These are phyloP conservation scores for Kalmusia sp. DNA, from an alignment of 2,329 filamentous ascomycete species.

Conservation along the genomic window DNA sequence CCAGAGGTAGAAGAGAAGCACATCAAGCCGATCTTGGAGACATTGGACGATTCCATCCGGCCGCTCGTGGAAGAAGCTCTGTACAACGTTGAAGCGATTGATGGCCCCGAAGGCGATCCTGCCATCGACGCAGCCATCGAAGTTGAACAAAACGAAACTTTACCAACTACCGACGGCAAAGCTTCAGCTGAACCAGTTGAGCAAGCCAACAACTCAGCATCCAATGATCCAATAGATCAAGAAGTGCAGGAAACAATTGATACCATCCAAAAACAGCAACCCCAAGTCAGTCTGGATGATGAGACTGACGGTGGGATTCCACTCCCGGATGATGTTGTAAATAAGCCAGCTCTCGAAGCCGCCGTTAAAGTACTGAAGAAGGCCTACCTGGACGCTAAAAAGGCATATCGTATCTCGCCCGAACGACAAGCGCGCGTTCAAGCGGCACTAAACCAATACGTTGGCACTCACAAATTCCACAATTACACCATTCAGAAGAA, in stretches of 20 bases:
- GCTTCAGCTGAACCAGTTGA: slow-evolving; percentile 9
- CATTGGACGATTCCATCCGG: slow-evolving; percentile 68
- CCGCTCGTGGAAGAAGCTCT: slow-evolving; percentile 69
- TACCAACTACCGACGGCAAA: slow-evolving; percentile 12
- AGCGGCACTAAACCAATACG: slow-evolving; percentile 74
- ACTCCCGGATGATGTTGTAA: slow-evolving; percentile 32
- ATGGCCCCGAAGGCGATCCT: slow-evolving; percentile 38
- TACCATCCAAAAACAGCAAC: slow-evolving; percentile 33
- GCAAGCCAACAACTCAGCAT: slow-evolving; percentile 12
- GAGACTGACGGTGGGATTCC: slow-evolving; percentile 38
- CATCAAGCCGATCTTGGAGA: slow-evolving; percentile 71
- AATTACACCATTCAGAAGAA: slow-evolving; percentile 96
- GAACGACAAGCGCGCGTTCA: slow-evolving; percentile 78
- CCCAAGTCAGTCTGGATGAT: slow-evolving; percentile 30
- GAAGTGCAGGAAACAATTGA: slow-evolving; percentile 35
- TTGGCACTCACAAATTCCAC: slow-evolving; percentile 91
- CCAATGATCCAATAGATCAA: slow-evolving; percentile 16
- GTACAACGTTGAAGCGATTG: slow-evolving; percentile 50
- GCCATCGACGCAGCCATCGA: slow-evolving; percentile 42
- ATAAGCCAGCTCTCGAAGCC: slow-evolving; percentile 47
- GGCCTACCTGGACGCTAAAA: slow-evolving; percentile 82
- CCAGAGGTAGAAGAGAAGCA: slow-evolving; percentile 78
- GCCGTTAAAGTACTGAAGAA: slow-evolving; percentile 69
- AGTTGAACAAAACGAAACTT: slow-evolving; percentile 15
- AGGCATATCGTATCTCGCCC: slow-evolving; percentile 79